Percentiles rank a stretch among this genome's conserved stretches.
These are phyloP conservation scores for Wickerhamomyces hampshirensis DNA, from an alignment of 805 yeast genomes.

Conservation along the genomic window DNA sequence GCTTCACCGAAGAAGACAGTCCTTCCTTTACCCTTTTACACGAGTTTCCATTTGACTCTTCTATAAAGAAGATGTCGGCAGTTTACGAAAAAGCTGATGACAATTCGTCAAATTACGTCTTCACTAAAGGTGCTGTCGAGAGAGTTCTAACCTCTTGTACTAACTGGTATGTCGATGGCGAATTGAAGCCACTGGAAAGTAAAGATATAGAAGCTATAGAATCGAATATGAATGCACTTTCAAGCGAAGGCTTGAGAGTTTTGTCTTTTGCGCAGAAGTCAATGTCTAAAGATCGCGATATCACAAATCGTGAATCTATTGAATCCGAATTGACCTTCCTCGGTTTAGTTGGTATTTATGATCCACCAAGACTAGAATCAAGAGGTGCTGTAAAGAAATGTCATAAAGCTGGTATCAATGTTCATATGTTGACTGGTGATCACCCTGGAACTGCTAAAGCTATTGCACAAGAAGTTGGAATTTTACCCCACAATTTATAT, in stretches of 20 bases:
- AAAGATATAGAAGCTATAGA: slow-evolving; percentile 40
- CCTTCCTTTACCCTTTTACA: slow-evolving; percentile 36
- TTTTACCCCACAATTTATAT: slow-evolving; percentile 56
- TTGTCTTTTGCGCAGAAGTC: slow-evolving; percentile 59
- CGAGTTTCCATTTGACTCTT: slow-evolving; percentile 74
- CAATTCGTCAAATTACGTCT: slow-evolving; percentile 30
- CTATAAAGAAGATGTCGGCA: slow-evolving; percentile 69
- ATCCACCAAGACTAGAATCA: slow-evolving; percentile 73
- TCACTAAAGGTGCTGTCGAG: slow-evolving; percentile 76
- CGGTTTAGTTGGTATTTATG: slow-evolving; percentile 75
- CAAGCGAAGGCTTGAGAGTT: slow-evolving; percentile 66
- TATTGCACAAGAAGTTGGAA: slow-evolving; percentile 79
- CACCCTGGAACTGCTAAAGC: slow-evolving; percentile 76
- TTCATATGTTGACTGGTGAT: slow-evolving; percentile 80
- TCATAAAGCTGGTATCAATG: slow-evolving; percentile 72
- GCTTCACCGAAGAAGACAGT: slow-evolving; percentile 33
- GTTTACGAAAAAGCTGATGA: slow-evolving; percentile 37
- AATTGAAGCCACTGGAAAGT: slow-evolving; percentile 32
- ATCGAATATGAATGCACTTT: slow-evolving; percentile 51
- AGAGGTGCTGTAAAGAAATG: slow-evolving; percentile 59
- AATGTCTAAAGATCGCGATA: slow-evolving; percentile 26
- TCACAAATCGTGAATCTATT: slow-evolving; percentile 37
- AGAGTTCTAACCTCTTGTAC: slow-evolving; percentile 54
- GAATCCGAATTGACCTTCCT: slow-evolving; percentile 53
- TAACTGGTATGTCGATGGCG: slow-evolving; percentile 41